These are phyloP conservation scores for Pterocarpus macrocarpus DNA, from an alignment of 306 rosid genomes.

Conservation along the genomic window DNA sequence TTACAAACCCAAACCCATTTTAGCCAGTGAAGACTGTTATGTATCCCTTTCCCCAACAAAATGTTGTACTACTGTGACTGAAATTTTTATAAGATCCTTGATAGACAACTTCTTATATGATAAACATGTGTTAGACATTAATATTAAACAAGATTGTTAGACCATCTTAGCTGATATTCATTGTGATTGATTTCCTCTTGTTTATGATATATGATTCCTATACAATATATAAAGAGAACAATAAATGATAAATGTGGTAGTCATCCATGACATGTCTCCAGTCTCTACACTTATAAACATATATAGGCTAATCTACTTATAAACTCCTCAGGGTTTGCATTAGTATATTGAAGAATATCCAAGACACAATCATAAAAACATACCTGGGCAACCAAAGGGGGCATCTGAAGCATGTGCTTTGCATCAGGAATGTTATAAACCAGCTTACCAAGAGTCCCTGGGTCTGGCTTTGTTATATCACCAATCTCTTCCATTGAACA, in stretches of 20 bases:
- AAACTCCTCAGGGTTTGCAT: conserved; percentile 45
- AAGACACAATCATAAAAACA: conserved; percentile 47
- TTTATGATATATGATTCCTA: not conserved
- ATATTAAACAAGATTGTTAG: no score
- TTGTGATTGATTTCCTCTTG: not conserved
- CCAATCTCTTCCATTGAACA: conserved; percentile 72
- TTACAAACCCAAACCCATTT: not conserved
- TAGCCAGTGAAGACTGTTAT: not conserved
- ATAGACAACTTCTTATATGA: not conserved
- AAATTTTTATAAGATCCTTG: not conserved
- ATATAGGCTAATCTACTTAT: not conserved
- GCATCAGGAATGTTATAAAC: conserved; percentile 91
- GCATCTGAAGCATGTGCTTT: conserved; percentile 83
- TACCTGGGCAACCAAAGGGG: conserved; percentile 93
- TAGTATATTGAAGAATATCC: conserved; percentile 48
- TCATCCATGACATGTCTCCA: conserved; percentile 4
- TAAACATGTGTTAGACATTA: no score
- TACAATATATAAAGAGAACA: not conserved
- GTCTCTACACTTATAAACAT: not conserved
- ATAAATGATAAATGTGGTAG: not conserved
- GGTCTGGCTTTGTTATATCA: conserved; percentile 82
- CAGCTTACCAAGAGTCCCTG: conserved; percentile 80
- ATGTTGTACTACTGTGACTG: no score
- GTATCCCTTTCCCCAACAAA: not conserved
- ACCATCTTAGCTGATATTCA: not conserved